Base-by-base conservation (phyloP, 2,329 filamentous ascomycete species). In the Cladosporium sp. region DNA sequence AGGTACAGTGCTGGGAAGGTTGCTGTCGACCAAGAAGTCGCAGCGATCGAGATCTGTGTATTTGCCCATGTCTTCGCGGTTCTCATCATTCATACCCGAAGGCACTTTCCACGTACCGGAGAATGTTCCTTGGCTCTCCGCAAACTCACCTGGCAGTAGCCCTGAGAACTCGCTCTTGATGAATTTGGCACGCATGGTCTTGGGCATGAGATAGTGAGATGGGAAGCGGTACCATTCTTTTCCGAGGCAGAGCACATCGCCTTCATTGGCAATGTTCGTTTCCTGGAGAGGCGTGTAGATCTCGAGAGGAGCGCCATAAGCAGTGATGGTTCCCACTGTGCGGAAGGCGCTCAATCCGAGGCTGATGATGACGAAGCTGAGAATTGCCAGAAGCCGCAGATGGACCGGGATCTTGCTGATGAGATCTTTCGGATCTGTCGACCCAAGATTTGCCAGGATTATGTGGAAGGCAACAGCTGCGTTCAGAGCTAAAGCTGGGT, bases 171-270 rank as follows among this genome's bases (percentile, higher is more conserved):
- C 91, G 66, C 90, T 96, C 64, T 88, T 90, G 66, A 99, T 79
- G 69, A 97, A 99, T 66, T 94, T 96, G 66, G 90, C 88, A 64
- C 84, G 87, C 78, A 94, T 89, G 51, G 85, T 83, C n/a, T 86
- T 79, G 0, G 94, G 93, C 3, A 99, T 80, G 71, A 94, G 92
- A 77, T 92, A 97, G 0, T 92, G 95, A 0, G 89, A 93, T 1
- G 94, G 93, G 71, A 97, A 97, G 37, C 94, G 89, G 73, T 99
- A 97, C 94, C 94, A 99, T 72, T 99, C 94, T 72, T 97, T 99
- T 28, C 90, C 92, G 39, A 96, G 84, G 72, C 94, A 99, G 2
- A 99, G 84, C 17, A 81, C 86, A 63, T 90, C 88, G 15, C 87
- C 89, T 1, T 77, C 72, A 0, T 76, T 74, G 2, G 84, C 82